Conservation (phyloP, 257 asterid genomes). For the Salvia miltiorrhiza region DNA sequence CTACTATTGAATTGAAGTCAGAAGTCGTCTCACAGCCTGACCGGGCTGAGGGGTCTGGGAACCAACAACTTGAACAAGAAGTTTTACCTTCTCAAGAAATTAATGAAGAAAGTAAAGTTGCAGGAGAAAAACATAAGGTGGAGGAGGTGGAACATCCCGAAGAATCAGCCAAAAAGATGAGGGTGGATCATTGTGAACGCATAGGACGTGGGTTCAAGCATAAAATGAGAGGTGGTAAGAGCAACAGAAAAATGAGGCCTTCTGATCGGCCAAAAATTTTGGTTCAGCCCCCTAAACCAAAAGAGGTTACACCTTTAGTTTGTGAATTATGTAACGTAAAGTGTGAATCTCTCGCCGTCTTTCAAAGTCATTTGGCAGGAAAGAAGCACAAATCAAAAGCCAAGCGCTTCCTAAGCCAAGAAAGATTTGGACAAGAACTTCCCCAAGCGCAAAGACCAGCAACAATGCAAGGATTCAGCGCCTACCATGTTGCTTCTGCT, state of each 20-base stretch:
- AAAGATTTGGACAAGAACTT: slow-evolving; percentile 41
- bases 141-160: slow-evolving; percentile 29
- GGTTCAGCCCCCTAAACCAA: slow-evolving; percentile 42
- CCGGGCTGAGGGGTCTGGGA: slow-evolving; percentile 19
- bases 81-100: slow-evolving; percentile 26
- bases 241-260: slow-evolving; percentile 29
- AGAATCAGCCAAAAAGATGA: slow-evolving; percentile 22
- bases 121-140: slow-evolving; percentile 28
- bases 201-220: slow-evolving; percentile 39
- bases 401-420: slow-evolving; percentile 45
- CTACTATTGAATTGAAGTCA: slow-evolving; percentile 26
- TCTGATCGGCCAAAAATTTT: slow-evolving; percentile 30
- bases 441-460: slow-evolving; percentile 38
- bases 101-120: slow-evolving; percentile 28
- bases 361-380: slow-evolving; percentile 63
- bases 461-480: slow-evolving; percentile 27
- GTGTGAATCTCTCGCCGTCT: slow-evolving; percentile 51
- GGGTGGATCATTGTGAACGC: slow-evolving; percentile 23
- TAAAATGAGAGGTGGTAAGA: slow-evolving; percentile 37
- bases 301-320: slow-evolving; percentile 46
- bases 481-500: slow-evolving; percentile 11
- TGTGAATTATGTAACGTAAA: slow-evolving; percentile 58
- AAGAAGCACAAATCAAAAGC: slow-evolving; percentile 55
- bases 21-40: slow-evolving; percentile 29
- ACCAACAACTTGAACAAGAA: slow-evolving; percentile 25